Conservation (phyloP, 179 eudicot species). For the Gypsophila paniculata region DNA sequence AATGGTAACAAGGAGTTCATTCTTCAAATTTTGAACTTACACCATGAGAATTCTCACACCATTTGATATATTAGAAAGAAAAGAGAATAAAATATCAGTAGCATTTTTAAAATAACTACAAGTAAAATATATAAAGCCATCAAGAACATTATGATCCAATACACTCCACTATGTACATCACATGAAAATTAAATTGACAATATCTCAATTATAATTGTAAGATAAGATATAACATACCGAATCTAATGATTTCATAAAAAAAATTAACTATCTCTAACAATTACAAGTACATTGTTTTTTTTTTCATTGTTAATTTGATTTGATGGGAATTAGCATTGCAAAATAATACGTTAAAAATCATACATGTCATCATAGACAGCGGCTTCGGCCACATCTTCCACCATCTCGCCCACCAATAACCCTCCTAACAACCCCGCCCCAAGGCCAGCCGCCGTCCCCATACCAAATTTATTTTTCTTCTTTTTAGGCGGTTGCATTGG, state of each 20-base stretch:
- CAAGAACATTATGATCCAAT: not conserved
- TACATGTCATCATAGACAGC: constrained; percentile 19
- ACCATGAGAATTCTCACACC: too few relatives aligned
- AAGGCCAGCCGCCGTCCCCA: constrained; percentile 22
- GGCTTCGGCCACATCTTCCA: constrained; percentile 27
- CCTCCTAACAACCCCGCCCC: constrained; percentile 29
- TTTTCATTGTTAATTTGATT: not conserved
- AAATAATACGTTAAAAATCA: constrained; percentile 9
- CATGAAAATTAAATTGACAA: not conserved
- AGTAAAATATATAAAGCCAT: too few relatives aligned
- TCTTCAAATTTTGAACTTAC: too few relatives aligned
- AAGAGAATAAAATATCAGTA: too few relatives aligned
- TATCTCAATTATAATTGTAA: not conserved
- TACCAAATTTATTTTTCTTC: constrained; percentile 19
- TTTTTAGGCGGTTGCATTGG: not conserved
- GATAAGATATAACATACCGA: not conserved
- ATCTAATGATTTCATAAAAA: too few relatives aligned
- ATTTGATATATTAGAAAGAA: too few relatives aligned
- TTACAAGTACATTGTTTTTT: not conserved
- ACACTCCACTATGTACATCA: constrained; percentile 1
- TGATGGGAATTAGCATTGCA: not conserved
- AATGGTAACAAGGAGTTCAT: too few relatives aligned
- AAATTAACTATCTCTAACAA: constrained; percentile 11
- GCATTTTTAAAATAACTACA: too few relatives aligned
- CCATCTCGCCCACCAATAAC: constrained; percentile 26